phyloP scores from a whole-genome alignment of 208 protist species.

The Wallacemonas sp. region DNA sequence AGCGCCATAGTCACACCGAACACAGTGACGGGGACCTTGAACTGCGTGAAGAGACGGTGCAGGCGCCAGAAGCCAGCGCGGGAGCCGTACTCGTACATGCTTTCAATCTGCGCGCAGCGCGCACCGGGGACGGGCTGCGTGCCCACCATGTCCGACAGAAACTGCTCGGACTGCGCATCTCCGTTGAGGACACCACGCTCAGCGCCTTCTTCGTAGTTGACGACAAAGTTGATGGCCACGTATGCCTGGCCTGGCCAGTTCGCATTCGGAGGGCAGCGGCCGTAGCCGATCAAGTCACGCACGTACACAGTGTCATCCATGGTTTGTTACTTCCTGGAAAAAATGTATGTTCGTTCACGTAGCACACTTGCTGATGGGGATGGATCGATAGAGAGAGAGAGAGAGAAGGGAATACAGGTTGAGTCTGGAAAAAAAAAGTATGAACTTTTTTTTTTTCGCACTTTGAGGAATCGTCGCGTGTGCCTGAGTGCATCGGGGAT shows the following conservation, averaged over 20 bases:
- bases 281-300: slow-evolving; percentile 38
- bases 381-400: background rate
- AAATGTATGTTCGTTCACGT: no score
- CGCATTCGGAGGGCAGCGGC: slow-evolving; percentile 22
- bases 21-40: slow-evolving; percentile 27
- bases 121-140: slow-evolving; percentile 16
- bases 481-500: no score
- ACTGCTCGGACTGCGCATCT: slow-evolving; percentile 28
- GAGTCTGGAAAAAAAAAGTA: background rate
- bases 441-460: background rate
- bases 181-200: slow-evolving; percentile 31
- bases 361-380: no score
- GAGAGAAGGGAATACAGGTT: background rate
- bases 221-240: slow-evolving; percentile 36
- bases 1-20: slow-evolving; percentile 36
- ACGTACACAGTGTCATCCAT: slow-evolving; percentile 22
- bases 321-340: no score
- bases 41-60: slow-evolving; percentile 19
- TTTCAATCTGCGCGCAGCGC: slow-evolving; percentile 34
- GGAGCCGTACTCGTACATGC: slow-evolving; percentile 47
- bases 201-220: slow-evolving; percentile 36
- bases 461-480: no score
- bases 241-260: slow-evolving; percentile 26
- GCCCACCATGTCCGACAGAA: slow-evolving; percentile 35
- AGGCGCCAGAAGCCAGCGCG: slow-evolving; percentile 43